phyloP scores from a whole-genome alignment of 2,329 filamentous ascomycete species.

The Colletotrichum neosansevieriae region DNA sequence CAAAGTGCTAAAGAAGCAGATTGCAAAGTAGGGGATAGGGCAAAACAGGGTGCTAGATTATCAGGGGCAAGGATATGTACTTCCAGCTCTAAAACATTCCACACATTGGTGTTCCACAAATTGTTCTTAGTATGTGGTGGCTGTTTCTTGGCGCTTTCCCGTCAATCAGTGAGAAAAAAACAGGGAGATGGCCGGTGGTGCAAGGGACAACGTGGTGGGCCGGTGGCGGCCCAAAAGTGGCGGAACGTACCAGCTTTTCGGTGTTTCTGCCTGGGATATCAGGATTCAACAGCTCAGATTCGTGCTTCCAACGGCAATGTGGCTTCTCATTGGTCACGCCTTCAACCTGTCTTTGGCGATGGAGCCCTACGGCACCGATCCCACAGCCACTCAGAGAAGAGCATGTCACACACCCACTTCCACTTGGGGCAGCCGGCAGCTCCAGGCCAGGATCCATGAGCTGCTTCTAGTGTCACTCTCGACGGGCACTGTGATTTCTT shows the following conservation, averaged over 20 bases:
- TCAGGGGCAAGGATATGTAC: no score
- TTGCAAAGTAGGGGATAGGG: no score
- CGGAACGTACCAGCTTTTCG: not conserved
- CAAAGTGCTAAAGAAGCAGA: no score
- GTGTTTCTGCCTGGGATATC: not conserved
- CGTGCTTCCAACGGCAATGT: constrained; percentile 2
- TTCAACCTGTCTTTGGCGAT: no score
- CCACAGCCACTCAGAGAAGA: constrained; percentile 23
- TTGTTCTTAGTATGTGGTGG: no score
- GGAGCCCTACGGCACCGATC: not conserved
- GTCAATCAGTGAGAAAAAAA: no score
- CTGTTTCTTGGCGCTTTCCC: constrained; percentile 20
- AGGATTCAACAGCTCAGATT: constrained; percentile 5
- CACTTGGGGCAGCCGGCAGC: not conserved
- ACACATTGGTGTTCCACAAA: no score
- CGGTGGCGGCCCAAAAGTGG: constrained; percentile 13
- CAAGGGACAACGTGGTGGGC: constrained; percentile 21
- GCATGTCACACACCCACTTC: not conserved
- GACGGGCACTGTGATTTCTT: not conserved
- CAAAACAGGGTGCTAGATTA: no score
- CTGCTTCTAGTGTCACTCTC: not conserved
- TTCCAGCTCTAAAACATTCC: no score
- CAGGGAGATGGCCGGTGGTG: constrained; percentile 6
- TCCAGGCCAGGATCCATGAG: no score
- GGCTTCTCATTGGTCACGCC: constrained; percentile 13